Conservation (phyloP, 805 yeast species). For the Groenewaldozyma salmanticensis region DNA sequence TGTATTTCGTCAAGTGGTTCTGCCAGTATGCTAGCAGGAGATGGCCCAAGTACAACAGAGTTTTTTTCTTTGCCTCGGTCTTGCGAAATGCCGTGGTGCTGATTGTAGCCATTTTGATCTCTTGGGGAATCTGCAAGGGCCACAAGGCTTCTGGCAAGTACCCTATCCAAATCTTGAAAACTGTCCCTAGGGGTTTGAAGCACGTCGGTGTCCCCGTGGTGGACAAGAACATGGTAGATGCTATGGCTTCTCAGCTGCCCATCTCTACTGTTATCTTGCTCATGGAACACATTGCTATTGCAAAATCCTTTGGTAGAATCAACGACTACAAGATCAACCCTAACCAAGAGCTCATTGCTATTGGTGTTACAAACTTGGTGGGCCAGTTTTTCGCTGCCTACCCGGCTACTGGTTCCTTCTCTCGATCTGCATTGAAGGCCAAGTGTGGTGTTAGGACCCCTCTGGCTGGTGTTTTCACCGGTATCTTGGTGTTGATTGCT, state of each 20-base stretch:
- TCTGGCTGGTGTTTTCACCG: slow-evolving; percentile 83
- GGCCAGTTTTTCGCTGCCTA: slow-evolving; percentile 91
- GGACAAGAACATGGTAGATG: slow-evolving; percentile 48
- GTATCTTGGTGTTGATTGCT: slow-evolving; percentile 79
- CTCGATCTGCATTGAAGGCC: slow-evolving; percentile 87
- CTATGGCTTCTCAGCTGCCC: slow-evolving; percentile 70
- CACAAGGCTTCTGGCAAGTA: slow-evolving; percentile 32
- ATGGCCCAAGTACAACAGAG: slow-evolving; percentile 46
- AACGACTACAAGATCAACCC: slow-evolving; percentile 87
- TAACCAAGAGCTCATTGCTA: slow-evolving; percentile 88
- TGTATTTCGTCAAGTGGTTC: slow-evolving; percentile 60
- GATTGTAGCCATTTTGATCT: slow-evolving; percentile 70
- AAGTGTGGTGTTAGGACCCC: slow-evolving; percentile 96
- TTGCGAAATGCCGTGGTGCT: slow-evolving; percentile 76
- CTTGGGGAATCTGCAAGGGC: slow-evolving; percentile 63
- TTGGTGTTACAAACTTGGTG: slow-evolving; percentile 81
- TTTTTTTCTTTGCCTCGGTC: slow-evolving; percentile 63
- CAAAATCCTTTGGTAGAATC: slow-evolving; percentile 87
- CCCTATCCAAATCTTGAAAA: slow-evolving; percentile 56
- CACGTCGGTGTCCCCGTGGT: slow-evolving; percentile 65
- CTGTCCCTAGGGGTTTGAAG: slow-evolving; percentile 72
- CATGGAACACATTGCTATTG: slow-evolving; percentile 85
- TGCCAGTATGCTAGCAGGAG: slow-evolving; percentile 53
- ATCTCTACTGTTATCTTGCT: slow-evolving; percentile 75
- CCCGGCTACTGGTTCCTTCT: slow-evolving; percentile 93